Percentiles rank a stretch among this genome's conserved stretches.
Conservation (phyloP, 345 rosid genomes). For the Eutrema japonicum region DNA sequence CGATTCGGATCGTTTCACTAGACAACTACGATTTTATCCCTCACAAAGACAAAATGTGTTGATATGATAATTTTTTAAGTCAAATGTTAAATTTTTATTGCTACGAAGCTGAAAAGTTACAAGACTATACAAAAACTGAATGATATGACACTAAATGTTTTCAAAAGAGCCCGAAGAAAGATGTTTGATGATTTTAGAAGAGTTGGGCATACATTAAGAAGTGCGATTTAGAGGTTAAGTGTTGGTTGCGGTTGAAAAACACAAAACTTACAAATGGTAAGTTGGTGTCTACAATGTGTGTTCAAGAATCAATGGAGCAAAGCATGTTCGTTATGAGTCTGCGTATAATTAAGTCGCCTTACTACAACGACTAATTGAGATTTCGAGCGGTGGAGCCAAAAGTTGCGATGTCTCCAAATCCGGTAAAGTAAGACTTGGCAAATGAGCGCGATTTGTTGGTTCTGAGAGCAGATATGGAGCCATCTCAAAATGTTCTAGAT, state of each 20-base stretch:
- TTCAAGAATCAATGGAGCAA: neutral
- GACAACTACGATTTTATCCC: too few relatives aligned
- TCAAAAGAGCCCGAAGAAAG: too few relatives aligned
- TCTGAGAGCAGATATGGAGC: neutral
- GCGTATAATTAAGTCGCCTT: neutral
- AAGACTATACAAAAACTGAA: too few relatives aligned
- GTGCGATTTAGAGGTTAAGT: conserved; percentile 4
- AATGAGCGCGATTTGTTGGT: neutral
- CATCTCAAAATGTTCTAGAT: neutral
- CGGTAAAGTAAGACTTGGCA: neutral
- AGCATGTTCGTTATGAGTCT: neutral
- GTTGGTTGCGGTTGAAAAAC: neutral
- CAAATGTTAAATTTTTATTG: too few relatives aligned
- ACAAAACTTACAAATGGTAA: neutral
- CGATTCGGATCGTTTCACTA: too few relatives aligned
- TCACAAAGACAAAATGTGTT: too few relatives aligned
- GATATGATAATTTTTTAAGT: too few relatives aligned
- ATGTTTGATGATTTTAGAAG: neutral
- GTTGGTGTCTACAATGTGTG: neutral
- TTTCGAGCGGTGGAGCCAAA: neutral
- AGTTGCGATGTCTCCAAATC: neutral
- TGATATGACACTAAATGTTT: too few relatives aligned
- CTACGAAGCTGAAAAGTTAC: too few relatives aligned
- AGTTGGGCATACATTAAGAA: neutral
- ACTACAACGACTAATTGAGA: neutral